phyloP scores from a whole-genome alignment of 2,329 filamentous ascomycete genomes.

The Teratosphaeria zuluensis region DNA sequence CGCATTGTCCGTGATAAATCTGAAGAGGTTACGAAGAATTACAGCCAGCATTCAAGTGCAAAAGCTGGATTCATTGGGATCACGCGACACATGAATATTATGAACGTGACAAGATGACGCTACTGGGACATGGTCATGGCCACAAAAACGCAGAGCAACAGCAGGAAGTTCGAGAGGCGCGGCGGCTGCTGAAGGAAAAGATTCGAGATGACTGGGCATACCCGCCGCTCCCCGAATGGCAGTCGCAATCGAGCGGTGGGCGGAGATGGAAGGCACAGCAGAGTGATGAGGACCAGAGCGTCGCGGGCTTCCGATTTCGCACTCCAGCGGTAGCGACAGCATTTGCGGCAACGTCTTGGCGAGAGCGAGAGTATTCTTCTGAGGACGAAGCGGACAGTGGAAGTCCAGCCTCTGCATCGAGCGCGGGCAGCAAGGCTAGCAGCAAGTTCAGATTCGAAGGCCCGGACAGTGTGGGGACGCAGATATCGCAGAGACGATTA shows the following conservation, averaged over 20 bases:
- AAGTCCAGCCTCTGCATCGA: slow-evolving; percentile 5
- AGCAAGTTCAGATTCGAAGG: slow-evolving; percentile 34
- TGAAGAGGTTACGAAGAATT: neutral
- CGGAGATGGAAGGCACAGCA: neutral
- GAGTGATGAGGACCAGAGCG: neutral
- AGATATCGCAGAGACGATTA: slow-evolving; percentile 19
- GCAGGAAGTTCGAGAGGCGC: slow-evolving; percentile 32
- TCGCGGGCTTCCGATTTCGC: slow-evolving; percentile 24
- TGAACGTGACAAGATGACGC: slow-evolving; percentile 13
- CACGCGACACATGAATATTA: neutral
- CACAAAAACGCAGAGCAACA: slow-evolving; percentile 25
- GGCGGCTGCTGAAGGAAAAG: slow-evolving; percentile 31
- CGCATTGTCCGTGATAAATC: neutral
- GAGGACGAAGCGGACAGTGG: slow-evolving; percentile 14
- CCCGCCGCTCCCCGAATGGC: slow-evolving; percentile 24
- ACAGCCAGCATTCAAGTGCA: neutral
- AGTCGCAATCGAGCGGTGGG: slow-evolving; percentile 8
- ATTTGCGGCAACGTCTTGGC: slow-evolving; percentile 27
- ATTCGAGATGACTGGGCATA: slow-evolving; percentile 39
- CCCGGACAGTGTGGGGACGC: slow-evolving; percentile 34
- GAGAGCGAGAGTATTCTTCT: slow-evolving; percentile 35
- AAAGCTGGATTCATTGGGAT: neutral
- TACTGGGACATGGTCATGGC: slow-evolving; percentile 15
- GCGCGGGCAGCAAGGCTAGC: slow-evolving; percentile 9
- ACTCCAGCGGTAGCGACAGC: slow-evolving; percentile 18